Evolutionary conservation across 768 basidiomycete genomes (phyloP).

Genomic region (Pleurotus citrinopileatus): DNA sequence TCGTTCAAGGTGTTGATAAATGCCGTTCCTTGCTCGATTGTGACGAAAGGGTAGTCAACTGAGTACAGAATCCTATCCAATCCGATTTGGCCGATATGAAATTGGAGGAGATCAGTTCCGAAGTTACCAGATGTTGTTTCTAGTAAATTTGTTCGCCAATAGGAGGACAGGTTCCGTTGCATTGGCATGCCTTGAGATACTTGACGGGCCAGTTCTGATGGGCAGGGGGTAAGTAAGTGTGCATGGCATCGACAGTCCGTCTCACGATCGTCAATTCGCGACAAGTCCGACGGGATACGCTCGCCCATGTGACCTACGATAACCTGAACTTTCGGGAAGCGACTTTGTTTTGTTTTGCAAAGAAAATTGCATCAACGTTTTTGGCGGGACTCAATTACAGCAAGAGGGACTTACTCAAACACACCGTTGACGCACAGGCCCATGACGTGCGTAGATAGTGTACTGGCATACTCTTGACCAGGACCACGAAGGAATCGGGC

Average conservation of each 20-base stretch:
- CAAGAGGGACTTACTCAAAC: conserved; percentile 29
- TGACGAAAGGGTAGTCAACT: conserved; percentile 33
- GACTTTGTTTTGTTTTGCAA: too few relatives aligned
- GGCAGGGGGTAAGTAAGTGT: too few relatives aligned
- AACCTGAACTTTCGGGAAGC: conserved; percentile 36
- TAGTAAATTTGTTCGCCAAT: conserved; percentile 36
- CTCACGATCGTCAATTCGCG: conserved; percentile 24
- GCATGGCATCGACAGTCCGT: too few relatives aligned
- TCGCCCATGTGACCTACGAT: conserved; percentile 45
- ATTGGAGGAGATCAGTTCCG: conserved; percentile 34
- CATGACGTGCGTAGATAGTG: conserved; percentile 36
- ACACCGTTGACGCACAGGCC: conserved; percentile 37
- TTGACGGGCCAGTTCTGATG: conserved; percentile 30
- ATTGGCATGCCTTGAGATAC: conserved; percentile 31
- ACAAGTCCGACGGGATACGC: conserved; percentile 38
- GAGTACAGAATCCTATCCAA: conserved; percentile 39
- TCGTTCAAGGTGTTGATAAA: neutral
- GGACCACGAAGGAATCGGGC: conserved; percentile 31
- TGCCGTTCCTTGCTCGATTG: conserved; percentile 1
- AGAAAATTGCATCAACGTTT: neutral
- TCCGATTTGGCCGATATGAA: conserved; percentile 37
- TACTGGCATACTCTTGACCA: conserved; percentile 35
- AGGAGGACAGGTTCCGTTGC: conserved; percentile 33
- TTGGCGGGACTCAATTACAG: conserved; percentile 14
- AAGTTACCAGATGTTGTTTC: conserved; percentile 42